Percentiles rank a stretch among this genome's conserved stretches.
Evolutionary conservation across 108 stramenopile genomes (phyloP).

Genomic region (Schizochytrium sp.): DNA sequence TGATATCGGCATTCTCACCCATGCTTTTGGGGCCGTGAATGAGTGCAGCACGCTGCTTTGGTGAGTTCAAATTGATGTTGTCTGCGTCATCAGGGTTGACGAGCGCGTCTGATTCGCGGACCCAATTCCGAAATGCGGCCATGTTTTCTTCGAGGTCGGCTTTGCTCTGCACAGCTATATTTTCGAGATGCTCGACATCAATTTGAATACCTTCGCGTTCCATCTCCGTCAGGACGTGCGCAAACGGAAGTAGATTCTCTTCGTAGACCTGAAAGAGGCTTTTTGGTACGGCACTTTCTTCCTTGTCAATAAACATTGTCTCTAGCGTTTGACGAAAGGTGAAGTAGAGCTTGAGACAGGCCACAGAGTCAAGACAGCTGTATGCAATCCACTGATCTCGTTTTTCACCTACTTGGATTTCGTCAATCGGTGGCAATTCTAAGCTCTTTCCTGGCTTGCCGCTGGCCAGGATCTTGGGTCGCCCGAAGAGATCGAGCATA

Average conservation of each 20-base stretch:
- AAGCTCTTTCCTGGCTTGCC: conserved; percentile 65
- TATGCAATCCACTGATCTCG: conserved; percentile 65
- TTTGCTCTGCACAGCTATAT: conserved; percentile 66
- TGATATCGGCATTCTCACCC: not conserved
- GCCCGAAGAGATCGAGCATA: conserved; percentile 74
- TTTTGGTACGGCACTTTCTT: conserved; percentile 18
- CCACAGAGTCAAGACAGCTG: not conserved
- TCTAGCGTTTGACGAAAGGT: not conserved
- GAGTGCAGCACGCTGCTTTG: conserved; percentile 14
- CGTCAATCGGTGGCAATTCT: conserved; percentile 73
- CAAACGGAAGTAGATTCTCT: conserved; percentile 77
- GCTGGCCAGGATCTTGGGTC: conserved; percentile 66
- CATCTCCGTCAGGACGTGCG: conserved; percentile 90
- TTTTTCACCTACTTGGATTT: conserved; percentile 65
- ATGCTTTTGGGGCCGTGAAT: not conserved
- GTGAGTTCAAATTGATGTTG: conserved; percentile 71
- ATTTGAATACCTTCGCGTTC: conserved; percentile 87
- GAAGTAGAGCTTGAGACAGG: not conserved
- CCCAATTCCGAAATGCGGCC: conserved; percentile 67
- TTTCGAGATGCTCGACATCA: conserved; percentile 73
- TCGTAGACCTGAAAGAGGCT: conserved; percentile 84
- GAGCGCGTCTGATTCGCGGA: conserved; percentile 1
- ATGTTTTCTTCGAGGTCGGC: conserved; percentile 62
- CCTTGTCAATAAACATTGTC: not conserved
- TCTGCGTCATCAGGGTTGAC: conserved; percentile 48